Evolutionary conservation across 306 rosid genomes (phyloP), one percentile per base, ranked within the genome.

Genomic region (Cicer chorassanicum): DNA sequence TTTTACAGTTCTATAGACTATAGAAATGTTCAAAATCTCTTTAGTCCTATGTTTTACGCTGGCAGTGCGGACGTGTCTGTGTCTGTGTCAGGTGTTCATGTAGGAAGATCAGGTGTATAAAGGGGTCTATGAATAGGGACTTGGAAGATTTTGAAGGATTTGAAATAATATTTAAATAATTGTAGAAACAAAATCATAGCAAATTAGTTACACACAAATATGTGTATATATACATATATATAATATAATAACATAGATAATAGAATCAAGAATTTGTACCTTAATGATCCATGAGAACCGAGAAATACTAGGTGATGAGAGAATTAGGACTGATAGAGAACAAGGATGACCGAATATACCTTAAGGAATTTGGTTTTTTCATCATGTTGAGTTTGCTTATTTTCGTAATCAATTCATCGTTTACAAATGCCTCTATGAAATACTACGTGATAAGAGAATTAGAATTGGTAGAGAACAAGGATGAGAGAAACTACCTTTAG

Each of bases 1-100:
- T 57, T 48, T 82, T 64, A 11, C 21, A 65, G 16, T 56, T 79
- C 44, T 65, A 16, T 79, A 16, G 44, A 44, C 49, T 43, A 51
- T 16, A 59, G n/a, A 82, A 57, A 53, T 66, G 54, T 49, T 24
- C 34, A 24, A 24, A 24, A 24, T 24, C 34, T 24, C 34, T 24
- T 24, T 1, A 24, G 34, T 24, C 34, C 34, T 24, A 24, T 2
- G 34, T 24, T 24, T 24, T 24, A 24, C 0, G 34, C 3, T 24
- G 29, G 34, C 34, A 24, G 4, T 24, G 34, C 34, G 0, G 4
- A 24, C 0, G 34, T 24, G 34, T 24, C 4, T 24, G 4, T 24
- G 29, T 24, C 29, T 19, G 4, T 3, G 34, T 24, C 4, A 2
- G 4, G 4, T 24, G 34, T 24, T 24, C 34, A 24, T 24, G 34